Evolutionary conservation across 345 rosid genomes (phyloP), one percentile per base, ranked within the genome.

Genomic region (Brassica cretica): DNA sequence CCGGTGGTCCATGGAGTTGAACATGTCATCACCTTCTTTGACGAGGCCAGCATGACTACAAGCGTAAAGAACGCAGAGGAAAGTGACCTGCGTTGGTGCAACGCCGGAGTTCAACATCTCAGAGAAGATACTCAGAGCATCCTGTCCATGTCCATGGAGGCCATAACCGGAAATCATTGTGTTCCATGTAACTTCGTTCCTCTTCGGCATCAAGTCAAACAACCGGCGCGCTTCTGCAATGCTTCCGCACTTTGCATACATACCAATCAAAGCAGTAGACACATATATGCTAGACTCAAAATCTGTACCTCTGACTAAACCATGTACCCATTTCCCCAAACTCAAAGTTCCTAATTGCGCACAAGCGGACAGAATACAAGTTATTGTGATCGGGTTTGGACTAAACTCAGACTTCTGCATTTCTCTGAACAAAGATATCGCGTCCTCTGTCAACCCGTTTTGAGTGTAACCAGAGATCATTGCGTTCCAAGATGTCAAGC

Each of bases 41-140:
- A 90, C 93, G 71, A 92, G 73, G 33, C 97, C 97, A 25, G 96
- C 83, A 72, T 92, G 92, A 79, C 97, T 92, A 78, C 97, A 90
- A 66, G 97, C 94, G 85, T 90, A 82, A 70, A 92, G 84, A 29
- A 76, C 83, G 16, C 88, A 89, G 70, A 90, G 96, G 82, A 90
- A 90, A 10, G 97, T 89, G 70, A 88, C 91, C 21, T 77, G 74
- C 25, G 90, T 83, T 63, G 92, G 92, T 49, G 72, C 73, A 81
- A 83, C 74, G 30, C 83, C 78, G 65, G 88, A 92, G 64, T 64
- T 56, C 76, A 76, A 63, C 93, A 89, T 90, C 74, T 90, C 84
- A 35, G 80, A 64, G 70, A 88, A 90, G 72, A 90, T 86, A 65
- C 70, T 60, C 44, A 88, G 78, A 55, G 92, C 97, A 77, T 88